Percentiles rank a stretch among this genome's conserved stretches.
Evolutionary conservation across 2,329 filamentous ascomycete genomes (phyloP).

Genomic region (Trichoderma hamatum): DNA sequence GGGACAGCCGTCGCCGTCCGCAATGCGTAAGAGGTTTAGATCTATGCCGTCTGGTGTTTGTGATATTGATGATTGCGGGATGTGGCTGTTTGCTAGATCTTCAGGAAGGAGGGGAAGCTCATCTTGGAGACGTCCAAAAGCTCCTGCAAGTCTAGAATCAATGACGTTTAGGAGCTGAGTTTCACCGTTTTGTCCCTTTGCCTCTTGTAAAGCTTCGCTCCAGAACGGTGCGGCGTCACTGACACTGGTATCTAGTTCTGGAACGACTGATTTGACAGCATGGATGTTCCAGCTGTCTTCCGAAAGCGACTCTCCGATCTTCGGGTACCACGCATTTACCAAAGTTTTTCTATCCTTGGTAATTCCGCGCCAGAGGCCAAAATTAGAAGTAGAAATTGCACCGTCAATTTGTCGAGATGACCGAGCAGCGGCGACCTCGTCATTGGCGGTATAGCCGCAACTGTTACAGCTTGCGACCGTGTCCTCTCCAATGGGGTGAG

Average conservation of each 20-base stretch:
- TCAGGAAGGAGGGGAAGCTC: conserved; percentile 35
- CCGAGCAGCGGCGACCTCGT: conserved; percentile 70
- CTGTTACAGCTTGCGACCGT: conserved; percentile 72
- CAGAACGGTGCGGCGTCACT: conserved; percentile 61
- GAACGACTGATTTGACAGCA: conserved; percentile 66
- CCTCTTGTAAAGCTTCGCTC: conserved; percentile 42
- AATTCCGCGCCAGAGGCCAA: conserved; percentile 63
- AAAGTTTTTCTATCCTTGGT: conserved; percentile 68
- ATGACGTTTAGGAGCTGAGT: conserved; percentile 41
- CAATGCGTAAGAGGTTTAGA: conserved; percentile 67
- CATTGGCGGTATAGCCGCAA: conserved; percentile 81
- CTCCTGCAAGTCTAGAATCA: conserved; percentile 38
- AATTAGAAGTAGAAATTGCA: conserved; percentile 24
- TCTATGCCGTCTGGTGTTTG: conserved; percentile 43
- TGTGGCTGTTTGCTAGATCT: conserved; percentile 20
- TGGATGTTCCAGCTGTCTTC: conserved; percentile 50
- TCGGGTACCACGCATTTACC: conserved; percentile 70
- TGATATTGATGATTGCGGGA: conserved; percentile 31
- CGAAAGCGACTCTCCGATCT: conserved; percentile 32
- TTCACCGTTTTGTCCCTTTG: conserved; percentile 1
- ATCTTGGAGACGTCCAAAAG: conserved; percentile 33
- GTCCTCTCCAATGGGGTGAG: conserved; percentile 80
- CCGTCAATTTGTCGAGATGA: conserved; percentile 4
- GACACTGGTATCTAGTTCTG: conserved; percentile 72
- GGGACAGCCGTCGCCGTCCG: conserved; percentile 72